These are phyloP conservation scores for Chiua virens DNA, from an alignment of 768 basidiomycete species.

Conservation along the genomic window DNA sequence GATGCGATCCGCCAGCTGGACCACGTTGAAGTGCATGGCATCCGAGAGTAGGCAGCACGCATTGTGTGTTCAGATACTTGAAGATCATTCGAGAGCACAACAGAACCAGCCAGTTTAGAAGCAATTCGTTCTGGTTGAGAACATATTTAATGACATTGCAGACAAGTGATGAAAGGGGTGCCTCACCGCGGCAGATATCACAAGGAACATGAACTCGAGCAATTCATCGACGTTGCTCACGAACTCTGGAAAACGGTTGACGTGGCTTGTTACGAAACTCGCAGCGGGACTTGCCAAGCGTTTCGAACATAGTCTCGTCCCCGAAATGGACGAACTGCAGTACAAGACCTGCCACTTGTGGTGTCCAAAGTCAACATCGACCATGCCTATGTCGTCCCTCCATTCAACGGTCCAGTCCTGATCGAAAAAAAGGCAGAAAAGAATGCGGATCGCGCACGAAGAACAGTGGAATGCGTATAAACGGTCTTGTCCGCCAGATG, in stretches of 20 bases:
- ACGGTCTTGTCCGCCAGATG: conserved; percentile 67
- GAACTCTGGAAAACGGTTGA: conserved; percentile 47
- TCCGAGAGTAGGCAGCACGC: conserved; percentile 79
- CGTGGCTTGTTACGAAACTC: conserved; percentile 1
- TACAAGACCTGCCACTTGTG: conserved; percentile 68
- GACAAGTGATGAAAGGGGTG: background rate
- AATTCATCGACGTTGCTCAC: conserved; percentile 66
- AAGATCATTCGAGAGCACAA: conserved; percentile 81
- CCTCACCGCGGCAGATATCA: conserved; percentile 84
- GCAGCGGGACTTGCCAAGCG: conserved; percentile 50
- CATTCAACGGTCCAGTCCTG: conserved; percentile 75
- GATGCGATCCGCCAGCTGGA: conserved; percentile 64
- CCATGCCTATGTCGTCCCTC: conserved; percentile 49
- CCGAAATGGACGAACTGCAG: conserved; percentile 79
- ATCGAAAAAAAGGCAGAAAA: conserved; percentile 80
- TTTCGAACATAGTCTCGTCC: conserved; percentile 67
- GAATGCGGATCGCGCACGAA: conserved; percentile 82
- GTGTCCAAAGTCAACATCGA: conserved; percentile 73
- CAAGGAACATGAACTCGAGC: conserved; percentile 83
- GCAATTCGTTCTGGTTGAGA: conserved; percentile 70
- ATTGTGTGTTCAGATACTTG: conserved; percentile 66
- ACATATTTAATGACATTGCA: background rate
- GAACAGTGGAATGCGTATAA: conserved; percentile 64
- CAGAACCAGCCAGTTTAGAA: conserved; percentile 81
- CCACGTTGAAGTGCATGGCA: conserved; percentile 75